Evolutionary conservation across 2,329 filamentous ascomycete species (phyloP).

Genomic region (Aspergillus aculeatinus): DNA sequence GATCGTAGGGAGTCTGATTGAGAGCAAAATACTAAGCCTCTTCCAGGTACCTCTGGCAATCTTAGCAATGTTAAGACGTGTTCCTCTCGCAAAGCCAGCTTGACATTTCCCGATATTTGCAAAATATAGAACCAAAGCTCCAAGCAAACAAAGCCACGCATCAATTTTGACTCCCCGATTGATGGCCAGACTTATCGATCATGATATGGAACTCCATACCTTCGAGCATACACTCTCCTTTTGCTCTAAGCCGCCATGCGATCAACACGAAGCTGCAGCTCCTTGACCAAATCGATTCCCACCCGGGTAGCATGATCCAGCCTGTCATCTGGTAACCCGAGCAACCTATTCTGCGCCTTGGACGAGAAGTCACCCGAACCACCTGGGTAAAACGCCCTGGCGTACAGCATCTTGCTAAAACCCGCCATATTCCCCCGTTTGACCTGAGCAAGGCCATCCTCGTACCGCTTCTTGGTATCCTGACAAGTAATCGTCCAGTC

Average conservation of each 20-base stretch:
- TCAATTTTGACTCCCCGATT: too few species aligned
- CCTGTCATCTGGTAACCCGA: constrained; percentile 60
- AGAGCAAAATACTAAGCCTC: too few species aligned
- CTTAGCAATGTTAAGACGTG: too few species aligned
- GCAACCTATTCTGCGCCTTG: constrained; percentile 51
- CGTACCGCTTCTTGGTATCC: constrained; percentile 48
- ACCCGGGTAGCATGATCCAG: constrained; percentile 57
- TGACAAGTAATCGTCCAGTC: constrained; percentile 62
- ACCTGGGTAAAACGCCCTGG: constrained; percentile 52
- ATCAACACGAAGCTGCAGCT: constrained; percentile 25
- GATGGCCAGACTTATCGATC: too few species aligned
- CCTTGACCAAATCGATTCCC: constrained; percentile 49
- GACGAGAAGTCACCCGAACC: constrained; percentile 44
- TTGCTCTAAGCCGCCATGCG: constrained; percentile 27
- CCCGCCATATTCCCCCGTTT: constrained; percentile 46
- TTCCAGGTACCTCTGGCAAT: too few species aligned
- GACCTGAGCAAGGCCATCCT: constrained; percentile 49
- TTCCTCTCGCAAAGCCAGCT: too few species aligned
- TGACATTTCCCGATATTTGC: too few species aligned
- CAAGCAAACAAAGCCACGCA: too few species aligned
- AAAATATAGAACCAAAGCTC: too few species aligned
- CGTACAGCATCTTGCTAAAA: constrained; percentile 55
- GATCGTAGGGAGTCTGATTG: too few species aligned
- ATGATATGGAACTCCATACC: too few species aligned
- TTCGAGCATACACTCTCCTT: too few species aligned